A percentile compares a stretch with the other conserved stretches of the same genome.
Evolutionary conservation across 129 eudicot genomes (phyloP).

Genomic region (Kitagawia praeruptora): DNA sequence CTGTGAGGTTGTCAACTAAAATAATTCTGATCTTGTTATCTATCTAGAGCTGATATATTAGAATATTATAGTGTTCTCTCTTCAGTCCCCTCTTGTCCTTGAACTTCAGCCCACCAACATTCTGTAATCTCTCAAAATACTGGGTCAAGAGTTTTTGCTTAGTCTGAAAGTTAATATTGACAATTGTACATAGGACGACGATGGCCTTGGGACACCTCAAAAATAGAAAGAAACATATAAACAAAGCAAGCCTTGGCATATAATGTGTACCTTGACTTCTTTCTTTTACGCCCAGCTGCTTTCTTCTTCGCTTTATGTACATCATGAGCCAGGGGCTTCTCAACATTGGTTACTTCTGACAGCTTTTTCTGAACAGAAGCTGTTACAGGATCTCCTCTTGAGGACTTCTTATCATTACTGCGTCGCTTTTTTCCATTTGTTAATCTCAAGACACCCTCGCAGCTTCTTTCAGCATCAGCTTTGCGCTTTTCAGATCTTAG

Average conservation of each 20-base stretch:
- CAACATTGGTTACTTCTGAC: conserved; percentile 11
- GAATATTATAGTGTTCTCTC: neutral
- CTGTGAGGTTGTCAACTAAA: neutral
- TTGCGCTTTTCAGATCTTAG: conserved; percentile 24
- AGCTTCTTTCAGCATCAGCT: conserved; percentile 14
- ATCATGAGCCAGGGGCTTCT: conserved; percentile 11
- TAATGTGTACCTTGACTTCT: conserved; percentile 8
- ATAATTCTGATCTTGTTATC: neutral
- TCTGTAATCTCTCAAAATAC: neutral
- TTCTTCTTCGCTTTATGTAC: conserved; percentile 18
- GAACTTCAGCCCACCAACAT: neutral
- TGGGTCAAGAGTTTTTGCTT: neutral
- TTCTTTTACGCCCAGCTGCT: conserved; percentile 14
- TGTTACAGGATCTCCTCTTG: neutral
- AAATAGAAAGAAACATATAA: neutral
- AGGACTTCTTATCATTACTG: conserved; percentile 7
- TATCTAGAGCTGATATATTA: neutral
- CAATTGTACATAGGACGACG: neutral
- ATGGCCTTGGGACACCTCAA: neutral
- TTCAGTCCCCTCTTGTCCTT: neutral
- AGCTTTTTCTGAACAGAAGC: neutral
- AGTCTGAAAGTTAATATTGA: neutral
- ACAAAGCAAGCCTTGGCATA: neutral
- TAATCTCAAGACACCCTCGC: conserved; percentile 18
- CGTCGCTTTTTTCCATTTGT: conserved; percentile 9